Base-by-base conservation (phyloP, 441 rosid genomes). In the Kokia cookei region DNA sequence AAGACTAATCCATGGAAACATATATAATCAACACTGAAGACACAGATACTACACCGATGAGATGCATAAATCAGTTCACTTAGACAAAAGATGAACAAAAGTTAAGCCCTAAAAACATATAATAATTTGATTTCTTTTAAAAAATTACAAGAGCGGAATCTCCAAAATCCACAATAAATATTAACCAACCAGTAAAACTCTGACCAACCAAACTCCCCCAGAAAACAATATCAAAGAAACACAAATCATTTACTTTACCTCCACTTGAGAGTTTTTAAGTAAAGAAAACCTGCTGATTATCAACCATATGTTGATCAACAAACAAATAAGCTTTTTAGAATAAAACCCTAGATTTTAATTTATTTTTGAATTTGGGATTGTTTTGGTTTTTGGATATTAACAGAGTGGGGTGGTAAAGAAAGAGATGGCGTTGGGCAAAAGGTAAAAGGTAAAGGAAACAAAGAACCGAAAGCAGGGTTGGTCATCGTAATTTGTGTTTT, bases 241-340 rank as follows among this genome's bases (percentile, higher is more conserved):
- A 17, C n/a, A 62, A 35, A 54, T 50, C 37, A 70, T 55, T 70
- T 2, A 51, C 8, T 32, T 73, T 73, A 83, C 86, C 84, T 81
- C 84, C 82, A 81, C 74, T 27, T 29, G 59, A 76, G 73, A 40
- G 64, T 29, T 17, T 37, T 0, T 32, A 63, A 63, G 15, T 47
- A 47, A 37, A 37, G 8, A 0, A 40, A 63, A 37, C 19, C 48
- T 37, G 67, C 50, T 9, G 45, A 63, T 37, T n/a, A 63, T 37
- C 48, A 61, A 73, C 51, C 37, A 5, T 32, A 32, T 32, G 71
- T 58, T 54, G 45, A 19, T 15, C 11, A 19, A 64, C 12, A 12
- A 37, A 53, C 8, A 47, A 0, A 45, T 5, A 12, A 76, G 63
- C 5, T 2, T 61, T 32, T 61, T 47, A 11, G 4, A 47, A 14